These are phyloP conservation scores for Leishmania lainsoni DNA, from an alignment of 208 protist genomes.

Conservation along the genomic window DNA sequence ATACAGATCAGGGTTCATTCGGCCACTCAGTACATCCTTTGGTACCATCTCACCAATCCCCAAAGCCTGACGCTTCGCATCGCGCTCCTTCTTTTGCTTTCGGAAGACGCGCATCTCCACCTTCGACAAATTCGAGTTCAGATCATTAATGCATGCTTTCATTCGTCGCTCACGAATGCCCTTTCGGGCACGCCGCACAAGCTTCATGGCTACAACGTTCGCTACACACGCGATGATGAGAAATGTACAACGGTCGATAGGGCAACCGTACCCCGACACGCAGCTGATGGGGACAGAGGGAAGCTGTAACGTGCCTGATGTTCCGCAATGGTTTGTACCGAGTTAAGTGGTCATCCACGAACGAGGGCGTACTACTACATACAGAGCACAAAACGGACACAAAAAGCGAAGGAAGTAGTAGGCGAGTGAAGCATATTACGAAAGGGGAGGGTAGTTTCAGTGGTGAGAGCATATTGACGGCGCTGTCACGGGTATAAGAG, in stretches of 20 bases:
- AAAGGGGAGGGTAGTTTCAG: not conserved
- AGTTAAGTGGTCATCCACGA: not conserved
- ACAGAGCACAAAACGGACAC: not conserved
- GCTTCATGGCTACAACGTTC: constrained; percentile 59
- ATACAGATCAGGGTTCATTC: constrained; percentile 84
- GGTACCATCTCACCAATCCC: constrained; percentile 48
- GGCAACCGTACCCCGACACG: not conserved
- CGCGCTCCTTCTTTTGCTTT: constrained; percentile 55
- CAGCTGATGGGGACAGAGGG: too few relatives aligned
- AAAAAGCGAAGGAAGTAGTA: not conserved
- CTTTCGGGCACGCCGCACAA: constrained; percentile 85
- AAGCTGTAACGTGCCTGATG: not conserved
- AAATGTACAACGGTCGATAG: too few relatives aligned
- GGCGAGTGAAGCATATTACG: not conserved
- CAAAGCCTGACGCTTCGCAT: constrained; percentile 31
- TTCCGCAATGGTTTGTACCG: not conserved
- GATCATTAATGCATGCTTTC: constrained; percentile 86
- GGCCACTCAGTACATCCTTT: constrained; percentile 53
- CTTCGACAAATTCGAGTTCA: constrained; percentile 79
- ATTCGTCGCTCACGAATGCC: constrained; percentile 88
- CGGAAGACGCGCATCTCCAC: constrained; percentile 82
- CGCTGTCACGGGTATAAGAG: not conserved
- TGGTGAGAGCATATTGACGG: not conserved
- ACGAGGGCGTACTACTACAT: too few relatives aligned
- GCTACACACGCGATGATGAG: not conserved